phyloP scores from a whole-genome alignment of 306 rosid species.

The Cucumis hystrix region DNA sequence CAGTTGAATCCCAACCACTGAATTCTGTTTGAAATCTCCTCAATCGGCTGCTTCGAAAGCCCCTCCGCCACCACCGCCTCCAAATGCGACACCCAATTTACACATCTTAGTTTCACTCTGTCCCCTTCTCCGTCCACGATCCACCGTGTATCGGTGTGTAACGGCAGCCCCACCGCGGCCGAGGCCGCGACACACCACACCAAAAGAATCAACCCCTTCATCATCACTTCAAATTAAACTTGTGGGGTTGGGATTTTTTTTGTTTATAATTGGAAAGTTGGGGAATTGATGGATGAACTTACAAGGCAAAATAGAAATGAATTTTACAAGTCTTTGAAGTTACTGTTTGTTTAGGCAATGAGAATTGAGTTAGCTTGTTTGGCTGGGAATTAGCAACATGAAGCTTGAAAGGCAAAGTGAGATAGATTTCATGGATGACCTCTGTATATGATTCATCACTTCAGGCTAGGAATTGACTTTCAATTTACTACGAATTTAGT shows the following conservation, averaged over 20 bases:
- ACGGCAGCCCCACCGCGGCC: slow-evolving; percentile 27
- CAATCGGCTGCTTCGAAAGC: slow-evolving; percentile 63
- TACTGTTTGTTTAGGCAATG: not conserved
- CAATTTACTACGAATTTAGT: too few species aligned
- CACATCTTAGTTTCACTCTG: slow-evolving; percentile 78
- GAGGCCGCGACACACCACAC: not conserved
- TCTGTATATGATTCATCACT: too few species aligned
- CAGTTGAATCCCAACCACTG: slow-evolving; percentile 72
- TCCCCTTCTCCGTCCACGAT: slow-evolving; percentile 41
- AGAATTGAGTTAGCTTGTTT: not conserved
- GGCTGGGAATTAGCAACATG: not conserved
- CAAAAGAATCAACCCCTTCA: not conserved
- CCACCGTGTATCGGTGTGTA: slow-evolving; percentile 63
- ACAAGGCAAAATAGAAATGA: not conserved
- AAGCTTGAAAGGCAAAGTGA: not conserved
- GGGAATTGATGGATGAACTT: not conserved
- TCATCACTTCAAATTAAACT: not conserved
- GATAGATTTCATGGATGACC: too few species aligned
- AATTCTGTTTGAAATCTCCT: slow-evolving; percentile 32
- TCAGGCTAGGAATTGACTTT: too few species aligned
- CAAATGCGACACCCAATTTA: slow-evolving; percentile 80
- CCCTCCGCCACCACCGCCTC: slow-evolving; percentile 73
- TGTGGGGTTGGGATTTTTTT: not conserved
- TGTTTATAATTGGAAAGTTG: not conserved
- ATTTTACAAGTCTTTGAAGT: not conserved